Base-by-base conservation (phyloP, 257 asterid genomes). In the Ajuga chamaepitys region DNA sequence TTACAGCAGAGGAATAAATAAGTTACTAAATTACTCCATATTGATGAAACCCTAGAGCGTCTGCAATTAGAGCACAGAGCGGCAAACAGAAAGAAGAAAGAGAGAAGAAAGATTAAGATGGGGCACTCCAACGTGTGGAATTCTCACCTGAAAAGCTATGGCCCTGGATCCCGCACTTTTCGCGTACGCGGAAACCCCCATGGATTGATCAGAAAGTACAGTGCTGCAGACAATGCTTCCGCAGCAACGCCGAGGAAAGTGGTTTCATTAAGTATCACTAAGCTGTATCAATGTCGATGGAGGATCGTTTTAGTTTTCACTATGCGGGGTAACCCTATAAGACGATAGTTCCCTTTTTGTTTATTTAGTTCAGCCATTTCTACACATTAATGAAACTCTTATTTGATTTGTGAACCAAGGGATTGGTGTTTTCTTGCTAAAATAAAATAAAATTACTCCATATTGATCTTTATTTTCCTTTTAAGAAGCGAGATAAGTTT, bases 161-260 rank as follows among this genome's bases (percentile, higher is more conserved):
- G 90, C 8, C 85, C 90, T 55, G 90, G 90, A 7, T 84, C 90
- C 24, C 90, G 90, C 62, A 71, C 90, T 13, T 84, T 83, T 59
- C 82, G 86, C 28, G 83, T 81, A 6, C 78, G 86, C 18, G 83
- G 86, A 7, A 81, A 81, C 51, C 76, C 83, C 17, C 86, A 78
- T 67, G 86, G 80, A 2, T 20, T 81, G 3, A 78, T 78, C 9
- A 73, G 83, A 57, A 81, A 81, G 76, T 81, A 78, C 11, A 83
- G 83, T 78, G 83, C 78, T 81, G 86, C 82, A 81, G 86, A 20
- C 82, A 81, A 67, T 81, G 86, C 74, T 81, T 78, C 73, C 78
- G 81, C 74, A 78, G 82, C 76, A 78, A 78, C 3, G 81, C 83
- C 66, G 78, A 78, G 82, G 82, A 78, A 55, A 81, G 73, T 28